phyloP scores from a whole-genome alignment of 2,329 filamentous ascomycete genomes.

The Sporothrix pallida region DNA sequence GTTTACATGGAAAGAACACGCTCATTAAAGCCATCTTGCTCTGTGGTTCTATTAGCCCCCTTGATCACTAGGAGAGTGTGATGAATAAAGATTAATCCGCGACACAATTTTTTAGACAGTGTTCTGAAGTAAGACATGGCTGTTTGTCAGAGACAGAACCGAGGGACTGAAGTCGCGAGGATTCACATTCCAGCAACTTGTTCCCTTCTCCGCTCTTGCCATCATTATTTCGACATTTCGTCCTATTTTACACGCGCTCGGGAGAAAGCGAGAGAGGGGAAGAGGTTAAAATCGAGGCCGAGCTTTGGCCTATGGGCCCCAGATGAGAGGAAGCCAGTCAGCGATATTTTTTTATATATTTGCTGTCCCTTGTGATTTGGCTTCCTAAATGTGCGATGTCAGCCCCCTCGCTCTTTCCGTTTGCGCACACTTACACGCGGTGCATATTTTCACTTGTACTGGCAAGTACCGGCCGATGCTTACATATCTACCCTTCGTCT shows the following conservation, averaged over 20 bases:
- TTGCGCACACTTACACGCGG: neutral
- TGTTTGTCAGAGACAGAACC: slow-evolving; percentile 12
- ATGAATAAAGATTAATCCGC: slow-evolving; percentile 6
- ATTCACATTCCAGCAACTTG: neutral
- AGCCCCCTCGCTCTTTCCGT: neutral
- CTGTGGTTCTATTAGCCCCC: neutral
- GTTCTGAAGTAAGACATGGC: neutral
- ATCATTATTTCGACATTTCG: neutral
- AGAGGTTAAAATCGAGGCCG: slow-evolving; percentile 1
- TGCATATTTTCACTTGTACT: neutral
- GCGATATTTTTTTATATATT: neutral
- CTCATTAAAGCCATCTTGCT: neutral
- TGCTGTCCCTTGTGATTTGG: neutral
- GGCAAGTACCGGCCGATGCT: too few species aligned
- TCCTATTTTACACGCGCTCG: neutral
- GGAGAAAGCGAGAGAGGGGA: neutral
- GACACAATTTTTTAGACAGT: neutral
- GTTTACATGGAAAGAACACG: neutral
- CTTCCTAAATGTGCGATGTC: neutral
- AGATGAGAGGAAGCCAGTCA: neutral
- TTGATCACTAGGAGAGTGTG: neutral
- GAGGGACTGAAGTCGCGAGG: too few species aligned
- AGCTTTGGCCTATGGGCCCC: neutral
- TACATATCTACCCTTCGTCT: too few species aligned
- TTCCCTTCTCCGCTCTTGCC: neutral